Percentiles rank a stretch among this genome's conserved stretches.
These are phyloP conservation scores for Penicillium freii DNA, from an alignment of 2,329 filamentous ascomycete genomes.

Conservation along the genomic window DNA sequence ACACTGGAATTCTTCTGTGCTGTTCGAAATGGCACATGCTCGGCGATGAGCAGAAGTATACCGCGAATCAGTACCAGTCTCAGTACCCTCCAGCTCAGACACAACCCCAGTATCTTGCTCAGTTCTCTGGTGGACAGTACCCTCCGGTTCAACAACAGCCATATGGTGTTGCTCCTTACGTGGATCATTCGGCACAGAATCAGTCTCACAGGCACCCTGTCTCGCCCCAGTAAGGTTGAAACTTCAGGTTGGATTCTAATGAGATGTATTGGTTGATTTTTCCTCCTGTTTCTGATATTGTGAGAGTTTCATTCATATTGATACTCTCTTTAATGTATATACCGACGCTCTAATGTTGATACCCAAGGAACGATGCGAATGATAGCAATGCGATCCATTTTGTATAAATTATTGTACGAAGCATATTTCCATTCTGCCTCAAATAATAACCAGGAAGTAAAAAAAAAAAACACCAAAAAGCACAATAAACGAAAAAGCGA, in stretches of 20 bases:
- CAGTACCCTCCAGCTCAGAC: background rate
- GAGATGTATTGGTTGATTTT: background rate
- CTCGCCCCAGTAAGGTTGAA: background rate
- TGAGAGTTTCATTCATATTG: background rate
- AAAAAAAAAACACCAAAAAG: background rate
- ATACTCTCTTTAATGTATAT: background rate
- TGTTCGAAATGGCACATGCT: conserved; percentile 20
- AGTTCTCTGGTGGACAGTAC: background rate
- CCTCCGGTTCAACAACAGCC: background rate
- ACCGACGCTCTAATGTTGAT: background rate
- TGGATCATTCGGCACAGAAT: background rate
- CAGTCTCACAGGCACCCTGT: background rate
- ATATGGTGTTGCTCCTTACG: background rate
- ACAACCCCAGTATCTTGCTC: background rate
- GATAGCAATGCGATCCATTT: background rate
- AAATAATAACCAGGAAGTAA: background rate
- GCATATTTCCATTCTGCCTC: background rate
- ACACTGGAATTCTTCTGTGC: conserved; percentile 20
- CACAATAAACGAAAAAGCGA: background rate
- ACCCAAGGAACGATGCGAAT: background rate
- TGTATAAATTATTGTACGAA: too few species aligned
- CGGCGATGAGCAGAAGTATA: conserved; percentile 2
- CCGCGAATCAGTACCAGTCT: background rate
- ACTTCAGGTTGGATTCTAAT: background rate
- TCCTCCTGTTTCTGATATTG: background rate